Evolutionary conservation across 441 rosid genomes (phyloP), one percentile per base, ranked within the genome.

Genomic region (Erysimum cheiri): DNA sequence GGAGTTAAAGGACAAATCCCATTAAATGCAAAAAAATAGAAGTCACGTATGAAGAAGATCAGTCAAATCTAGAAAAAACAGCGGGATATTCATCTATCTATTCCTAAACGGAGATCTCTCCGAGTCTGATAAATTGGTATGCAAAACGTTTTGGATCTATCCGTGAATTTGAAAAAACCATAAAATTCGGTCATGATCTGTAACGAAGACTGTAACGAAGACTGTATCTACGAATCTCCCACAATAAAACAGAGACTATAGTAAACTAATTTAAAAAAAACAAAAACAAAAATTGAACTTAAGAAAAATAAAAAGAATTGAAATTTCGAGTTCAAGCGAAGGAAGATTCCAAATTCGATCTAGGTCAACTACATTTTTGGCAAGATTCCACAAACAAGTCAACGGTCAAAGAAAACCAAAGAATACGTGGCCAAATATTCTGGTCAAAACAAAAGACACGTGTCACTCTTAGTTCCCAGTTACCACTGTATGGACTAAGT

Each of bases 401-500:
- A 69, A 63, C 56, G 70, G 74, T 75, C 78, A 75, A 63, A 14
- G 8, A 7, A 61, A 74, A 10, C 78, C 73, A 43, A 69, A 62
- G 24, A 39, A 5, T 49, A 52, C 78, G 78, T 74, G 66, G 50
- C 67, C 0, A 26, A 39, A 10, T 10, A 24, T 48, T 49, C 66
- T 41, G 22, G 61, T 40, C 48, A 59, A 8, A 48, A 3, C 22
- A 53, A 1, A 43, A 1, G 14, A 33, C 65, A 64, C 58, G 73
- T 74, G 52, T 67, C 73, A 53, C 15, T 60, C 69, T 53, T 36
- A 67, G 47, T 26, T 32, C 17, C 52, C 2, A 64, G 53, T 17
- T 65, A 15, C 8, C 48, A 59, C 40, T 32, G 65, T 8, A 41
- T 32, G 36, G 73, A 74, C 73, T 64, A 74, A 53, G 73, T 74